Base-by-base conservation (phyloP, 2,329 filamentous ascomycete species). In the Byssoonygena ceratinophila region DNA sequence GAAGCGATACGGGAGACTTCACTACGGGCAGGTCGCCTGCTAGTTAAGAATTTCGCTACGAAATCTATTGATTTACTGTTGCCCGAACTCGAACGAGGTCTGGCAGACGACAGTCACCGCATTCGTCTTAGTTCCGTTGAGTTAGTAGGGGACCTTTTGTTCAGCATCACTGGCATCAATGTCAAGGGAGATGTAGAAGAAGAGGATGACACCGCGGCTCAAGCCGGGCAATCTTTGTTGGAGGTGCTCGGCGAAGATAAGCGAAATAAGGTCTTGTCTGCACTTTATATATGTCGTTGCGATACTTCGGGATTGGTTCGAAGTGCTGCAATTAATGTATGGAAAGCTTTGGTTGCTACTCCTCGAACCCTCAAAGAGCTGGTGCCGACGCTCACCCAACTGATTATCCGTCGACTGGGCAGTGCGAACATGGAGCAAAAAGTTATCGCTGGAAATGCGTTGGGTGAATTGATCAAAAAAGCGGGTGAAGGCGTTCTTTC, bases 371-470 rank as follows among this genome's bases (percentile, higher is more conserved):
- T 98, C 63, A 95, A 95, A 73, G 92, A 98, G 66, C 80, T 98
- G 63, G 85, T 96, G 44, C 91, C 92, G 41, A 96, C 89, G 1
- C 83, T 98, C 55, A 94, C 89, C 4, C 90, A 96, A 67, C 82
- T 98, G 58, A 85, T 98, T 61, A 97, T 98, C 66, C 83, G 87
- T 55, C 86, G 92, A 46, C 79, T 98, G 60, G 92, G 89, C 57
- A 97, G 90, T 67, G 85, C 90, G 43, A 97, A 96, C 65, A 90
- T 94, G 84, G 92, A 98, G 68, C 92, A 98, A 70, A 97, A 96
- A 75, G 85, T 95, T 61, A 98, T 98, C 75, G 92, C 94, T 59
- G 91, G 91, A 67, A 97, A 97, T 68, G 89, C 92, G 46, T 78
- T 98, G 52, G 92, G 92, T 64, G 92, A 98, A 67, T 81, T 98